These are phyloP conservation scores for Setomelanomma holmii DNA, from an alignment of 2,329 filamentous ascomycete species.

Conservation along the genomic window DNA sequence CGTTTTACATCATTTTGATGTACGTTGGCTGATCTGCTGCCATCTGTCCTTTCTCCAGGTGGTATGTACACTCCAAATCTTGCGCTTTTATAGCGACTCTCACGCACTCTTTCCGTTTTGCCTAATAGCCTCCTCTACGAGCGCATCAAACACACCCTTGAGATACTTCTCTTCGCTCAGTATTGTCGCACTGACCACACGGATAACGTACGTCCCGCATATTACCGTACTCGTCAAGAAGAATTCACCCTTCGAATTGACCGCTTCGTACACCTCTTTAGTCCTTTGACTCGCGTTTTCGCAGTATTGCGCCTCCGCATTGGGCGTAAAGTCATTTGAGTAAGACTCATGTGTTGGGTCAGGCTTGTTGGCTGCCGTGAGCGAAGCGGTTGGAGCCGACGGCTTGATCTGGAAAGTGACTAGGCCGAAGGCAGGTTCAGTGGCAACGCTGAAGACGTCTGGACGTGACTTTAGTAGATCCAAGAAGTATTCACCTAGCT, in stretches of 20 bases:
- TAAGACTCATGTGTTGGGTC: constrained; percentile 42
- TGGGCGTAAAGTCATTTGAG: constrained; percentile 41
- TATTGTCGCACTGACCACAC: constrained; percentile 77
- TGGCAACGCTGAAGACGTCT: constrained; percentile 79
- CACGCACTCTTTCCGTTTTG: constrained; percentile 49
- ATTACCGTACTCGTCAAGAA: constrained; percentile 83
- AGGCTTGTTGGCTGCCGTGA: constrained; percentile 23
- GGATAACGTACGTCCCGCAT: constrained; percentile 76
- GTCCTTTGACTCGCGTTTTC: constrained; percentile 72
- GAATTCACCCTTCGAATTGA: constrained; percentile 78
- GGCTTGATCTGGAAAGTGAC: constrained; percentile 73
- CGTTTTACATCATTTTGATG: too few relatives aligned
- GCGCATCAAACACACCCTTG: constrained; percentile 73
- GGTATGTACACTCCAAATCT: not conserved
- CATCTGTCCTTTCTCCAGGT: too few relatives aligned
- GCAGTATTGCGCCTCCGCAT: constrained; percentile 50
- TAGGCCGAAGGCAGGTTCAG: constrained; percentile 77
- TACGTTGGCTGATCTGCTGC: too few relatives aligned
- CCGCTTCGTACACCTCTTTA: constrained; percentile 74
- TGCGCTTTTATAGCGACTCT: not conserved
- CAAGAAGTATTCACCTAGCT: constrained; percentile 74
- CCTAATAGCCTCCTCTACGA: constrained; percentile 71
- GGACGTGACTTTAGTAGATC: constrained; percentile 62
- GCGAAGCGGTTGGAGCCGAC: constrained; percentile 12
- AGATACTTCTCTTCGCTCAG: constrained; percentile 76